Base-by-base conservation (phyloP, 2,329 filamentous ascomycete genomes). In the Dichotomopilus funicola region DNA sequence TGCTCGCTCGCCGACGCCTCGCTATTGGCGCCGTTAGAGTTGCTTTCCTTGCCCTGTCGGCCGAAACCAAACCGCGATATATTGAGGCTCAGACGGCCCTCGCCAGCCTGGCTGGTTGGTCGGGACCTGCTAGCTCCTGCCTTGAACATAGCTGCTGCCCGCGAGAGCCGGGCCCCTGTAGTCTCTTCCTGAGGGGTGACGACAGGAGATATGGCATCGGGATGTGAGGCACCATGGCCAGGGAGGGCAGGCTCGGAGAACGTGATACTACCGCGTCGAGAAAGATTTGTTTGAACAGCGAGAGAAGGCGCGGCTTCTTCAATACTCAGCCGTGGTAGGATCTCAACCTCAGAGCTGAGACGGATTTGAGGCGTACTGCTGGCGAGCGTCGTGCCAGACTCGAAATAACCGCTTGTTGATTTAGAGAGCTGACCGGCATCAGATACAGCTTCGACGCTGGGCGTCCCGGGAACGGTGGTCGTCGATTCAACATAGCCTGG, bases 401-500 rank as follows among this genome's bases (percentile, higher is more conserved):
- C 77, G 56, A 79, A 78, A 59, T 76, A 79, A 57, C 73, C 72
- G 57, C 72, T 74, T 52, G 70, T 64, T 43, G 67, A 68, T 52
- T 70, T 68, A 33, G 72, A 72, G 27, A 70, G 59, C 11, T 50
- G 51, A 3, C 63, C 66, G 3, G 51, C 50, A 46, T 49, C 68
- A 53, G 49, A 43, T 11, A 34, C 37, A 36, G 55, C 62, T 50
- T 69, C 69, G 13, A 67, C 63, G 40, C 63, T 68, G 11, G 66
- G 64, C 2, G 65, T 66, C 4, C 57, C 62, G 59, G 57, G 60
- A 62, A 58, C 50, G 51, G 74, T 76, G 11, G 71, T 65, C 10
- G 75, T 75, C 7, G 76, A 76, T 52, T 81, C 78, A 48, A 77
- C 73, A 62, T 86, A 86, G 1, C 82, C 81, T 1, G 83, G 83